phyloP scores from a whole-genome alignment of 306 rosid genomes.

The Prunus mongolica region DNA sequence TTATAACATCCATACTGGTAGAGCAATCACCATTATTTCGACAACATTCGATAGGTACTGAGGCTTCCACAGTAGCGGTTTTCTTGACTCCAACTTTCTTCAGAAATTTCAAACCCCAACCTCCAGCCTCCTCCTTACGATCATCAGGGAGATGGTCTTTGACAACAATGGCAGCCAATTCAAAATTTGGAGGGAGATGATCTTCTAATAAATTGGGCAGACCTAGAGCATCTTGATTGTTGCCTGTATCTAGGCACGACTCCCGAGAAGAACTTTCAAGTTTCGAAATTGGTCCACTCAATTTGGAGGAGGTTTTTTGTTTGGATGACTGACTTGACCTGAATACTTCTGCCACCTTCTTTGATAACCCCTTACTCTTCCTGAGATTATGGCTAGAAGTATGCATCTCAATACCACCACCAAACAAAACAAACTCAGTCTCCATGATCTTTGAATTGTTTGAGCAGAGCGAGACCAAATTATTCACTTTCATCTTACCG shows the following conservation, averaged over 20 bases:
- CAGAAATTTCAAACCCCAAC: slow-evolving; percentile 96
- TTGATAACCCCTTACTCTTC: slow-evolving; percentile 67
- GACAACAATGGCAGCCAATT: slow-evolving; percentile 74
- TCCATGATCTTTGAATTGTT: slow-evolving; percentile 54
- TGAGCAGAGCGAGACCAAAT: slow-evolving; percentile 55
- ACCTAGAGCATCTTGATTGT: slow-evolving; percentile 22
- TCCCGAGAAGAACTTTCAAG: slow-evolving; percentile 50
- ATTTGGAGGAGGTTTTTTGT: slow-evolving; percentile 48
- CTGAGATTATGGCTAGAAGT: slow-evolving; percentile 39
- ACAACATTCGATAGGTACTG: slow-evolving; percentile 37
- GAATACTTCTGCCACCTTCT: slow-evolving; percentile 61
- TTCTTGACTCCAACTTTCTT: slow-evolving; percentile 52
- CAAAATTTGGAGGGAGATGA: slow-evolving; percentile 65
- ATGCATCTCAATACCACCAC: slow-evolving; percentile 43
- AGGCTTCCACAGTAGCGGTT: slow-evolving; percentile 14
- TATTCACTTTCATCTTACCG: slow-evolving; percentile 83
- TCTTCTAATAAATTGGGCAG: slow-evolving; percentile 31
- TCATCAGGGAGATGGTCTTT: slow-evolving; percentile 58
- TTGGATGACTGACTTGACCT: slow-evolving; percentile 51
- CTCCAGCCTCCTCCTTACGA: slow-evolving; percentile 52
- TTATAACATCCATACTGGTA: slow-evolving; percentile 60
- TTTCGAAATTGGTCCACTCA: slow-evolving; percentile 29
- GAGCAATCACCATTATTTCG: slow-evolving; percentile 49
- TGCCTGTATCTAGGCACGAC: slow-evolving; percentile 23
- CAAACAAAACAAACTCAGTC: slow-evolving; percentile 68